phyloP scores from a whole-genome alignment of 225 moss, liverwort and hornwort species.

The Physcomitrium patens region DNA sequence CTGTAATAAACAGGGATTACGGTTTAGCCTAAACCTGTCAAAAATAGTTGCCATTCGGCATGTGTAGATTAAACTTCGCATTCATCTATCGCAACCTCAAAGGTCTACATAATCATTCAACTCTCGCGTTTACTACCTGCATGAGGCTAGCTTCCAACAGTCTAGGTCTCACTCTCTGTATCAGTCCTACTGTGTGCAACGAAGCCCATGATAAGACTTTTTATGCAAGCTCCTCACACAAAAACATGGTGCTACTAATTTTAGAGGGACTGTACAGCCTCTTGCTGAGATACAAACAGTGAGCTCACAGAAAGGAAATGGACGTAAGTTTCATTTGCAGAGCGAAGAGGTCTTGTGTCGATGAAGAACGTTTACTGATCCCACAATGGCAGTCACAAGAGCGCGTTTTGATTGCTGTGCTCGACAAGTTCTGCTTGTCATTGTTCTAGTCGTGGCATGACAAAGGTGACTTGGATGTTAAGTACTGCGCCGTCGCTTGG shows the following conservation, averaged over 20 bases:
- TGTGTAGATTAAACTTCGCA: constrained; percentile 22
- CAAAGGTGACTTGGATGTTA: constrained; percentile 24
- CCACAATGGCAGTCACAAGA: constrained; percentile 11
- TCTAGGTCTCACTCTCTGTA: not conserved
- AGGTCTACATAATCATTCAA: constrained; percentile 20
- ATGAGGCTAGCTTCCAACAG: not conserved
- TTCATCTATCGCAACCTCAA: constrained; percentile 23
- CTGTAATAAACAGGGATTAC: constrained; percentile 35
- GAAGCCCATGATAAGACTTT: constrained; percentile 1
- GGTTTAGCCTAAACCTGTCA: constrained; percentile 32
- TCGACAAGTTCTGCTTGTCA: constrained; percentile 8
- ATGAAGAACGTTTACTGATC: constrained; percentile 33
- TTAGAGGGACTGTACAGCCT: constrained; percentile 27
- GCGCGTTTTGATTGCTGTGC: not conserved
- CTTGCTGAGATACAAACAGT: not conserved
- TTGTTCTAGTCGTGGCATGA: not conserved
- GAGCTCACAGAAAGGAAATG: constrained; percentile 17
- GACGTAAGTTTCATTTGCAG: constrained; percentile 12
- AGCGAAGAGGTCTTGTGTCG: constrained; percentile 20
- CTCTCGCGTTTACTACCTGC: constrained; percentile 18
- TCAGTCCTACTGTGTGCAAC: not conserved
- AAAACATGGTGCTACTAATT: constrained; percentile 19
- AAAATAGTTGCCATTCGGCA: constrained; percentile 35
- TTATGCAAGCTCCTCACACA: constrained; percentile 29
- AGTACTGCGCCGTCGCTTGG: constrained; percentile 48